These are phyloP conservation scores for Plectosphaerella plurivora DNA, from an alignment of 2,329 filamentous ascomycete species.

Conservation along the genomic window DNA sequence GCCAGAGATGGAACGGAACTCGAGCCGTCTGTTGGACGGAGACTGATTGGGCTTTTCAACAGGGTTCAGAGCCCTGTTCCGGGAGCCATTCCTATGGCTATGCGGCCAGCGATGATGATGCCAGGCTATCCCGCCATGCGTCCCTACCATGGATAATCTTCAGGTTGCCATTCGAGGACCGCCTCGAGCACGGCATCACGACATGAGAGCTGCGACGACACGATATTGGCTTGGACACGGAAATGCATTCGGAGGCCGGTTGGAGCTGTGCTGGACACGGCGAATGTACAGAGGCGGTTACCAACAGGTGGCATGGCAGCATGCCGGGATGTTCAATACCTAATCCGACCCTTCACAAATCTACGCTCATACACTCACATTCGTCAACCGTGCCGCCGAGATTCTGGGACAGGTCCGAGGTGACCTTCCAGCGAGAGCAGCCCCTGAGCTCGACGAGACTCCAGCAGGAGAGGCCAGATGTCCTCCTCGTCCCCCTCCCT, in stretches of 20 bases:
- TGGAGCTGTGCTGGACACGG: slow-evolving; percentile 6
- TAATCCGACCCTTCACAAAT: slow-evolving; percentile 5
- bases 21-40: slow-evolving; percentile 74
- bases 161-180: neutral
- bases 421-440: no score
- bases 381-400: no score
- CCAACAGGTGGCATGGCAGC: no score
- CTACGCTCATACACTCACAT: neutral
- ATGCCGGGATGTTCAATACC: slow-evolving; percentile 3
- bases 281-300: neutral
- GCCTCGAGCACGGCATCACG: no score
- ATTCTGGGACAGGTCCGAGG: no score
- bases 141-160: slow-evolving; percentile 24
- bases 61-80: slow-evolving; percentile 35
- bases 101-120: slow-evolving; percentile 28
- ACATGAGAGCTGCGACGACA: neutral
- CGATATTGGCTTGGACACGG: neutral
- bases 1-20: slow-evolving; percentile 91
- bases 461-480: no score
- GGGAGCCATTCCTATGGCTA: slow-evolving; percentile 12
- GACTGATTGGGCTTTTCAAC: slow-evolving; percentile 76
- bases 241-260: no score
- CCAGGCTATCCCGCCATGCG: slow-evolving; percentile 32
- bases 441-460: no score
- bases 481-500: no score